A percentile compares a stretch with the other conserved stretches of the same genome.
phyloP scores from a whole-genome alignment of 2,329 filamentous ascomycete genomes.

The Xenoacremonium recifei region DNA sequence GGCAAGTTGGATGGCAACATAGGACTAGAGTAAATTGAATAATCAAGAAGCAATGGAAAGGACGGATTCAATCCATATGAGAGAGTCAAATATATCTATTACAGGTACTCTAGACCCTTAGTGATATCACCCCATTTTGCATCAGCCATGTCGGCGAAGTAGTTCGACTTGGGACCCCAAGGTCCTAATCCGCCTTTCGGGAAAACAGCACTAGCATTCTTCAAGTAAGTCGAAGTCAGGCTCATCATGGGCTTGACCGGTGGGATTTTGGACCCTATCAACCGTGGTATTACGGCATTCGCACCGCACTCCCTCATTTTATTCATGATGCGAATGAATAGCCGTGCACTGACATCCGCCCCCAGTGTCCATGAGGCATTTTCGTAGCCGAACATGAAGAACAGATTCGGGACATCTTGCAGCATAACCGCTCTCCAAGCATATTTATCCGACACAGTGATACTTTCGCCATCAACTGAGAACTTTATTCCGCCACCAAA shows the following conservation, averaged over 20 bases:
- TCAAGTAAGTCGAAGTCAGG: conserved; percentile 51
- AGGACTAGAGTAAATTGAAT: too few species aligned
- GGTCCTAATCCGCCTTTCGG: conserved; percentile 44
- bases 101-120: conserved; percentile 19
- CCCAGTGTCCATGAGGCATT: conserved; percentile 63
- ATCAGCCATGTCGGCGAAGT: conserved; percentile 26
- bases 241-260: conserved; percentile 38
- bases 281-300: conserved; percentile 42
- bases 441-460: conserved; percentile 45
- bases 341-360: conserved; percentile 50
- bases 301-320: conserved; percentile 45
- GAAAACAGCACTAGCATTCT: conserved; percentile 36
- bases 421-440: conserved; percentile 63
- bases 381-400: conserved; percentile 59
- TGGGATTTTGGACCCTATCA: conserved; percentile 34
- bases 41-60: too few species aligned
- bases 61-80: too few species aligned
- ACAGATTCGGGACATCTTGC: conserved; percentile 59
- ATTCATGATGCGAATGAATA: conserved; percentile 50
- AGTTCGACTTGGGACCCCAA: conserved; percentile 31
- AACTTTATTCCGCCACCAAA: conserved; percentile 54
- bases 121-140: conserved; percentile 30
- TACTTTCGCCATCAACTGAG: conserved; percentile 46
- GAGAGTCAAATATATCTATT: too few species aligned
- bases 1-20: too few species aligned